Evolutionary conservation across 805 yeast genomes (phyloP).

Genomic region (Ogataea corticis): DNA sequence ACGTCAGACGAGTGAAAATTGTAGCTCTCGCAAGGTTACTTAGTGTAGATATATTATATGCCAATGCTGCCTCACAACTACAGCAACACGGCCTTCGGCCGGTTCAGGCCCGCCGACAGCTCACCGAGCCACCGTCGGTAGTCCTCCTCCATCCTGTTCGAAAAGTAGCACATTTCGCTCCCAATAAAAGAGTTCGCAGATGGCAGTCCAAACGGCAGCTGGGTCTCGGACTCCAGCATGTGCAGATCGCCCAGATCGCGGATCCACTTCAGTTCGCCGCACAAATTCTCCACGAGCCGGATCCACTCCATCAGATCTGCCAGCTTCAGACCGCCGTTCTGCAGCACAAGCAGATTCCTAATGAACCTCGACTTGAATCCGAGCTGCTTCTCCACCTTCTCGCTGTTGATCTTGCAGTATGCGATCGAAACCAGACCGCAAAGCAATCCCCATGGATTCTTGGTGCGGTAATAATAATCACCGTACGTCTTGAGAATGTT

Average conservation of each 20-base stretch:
- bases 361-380: constrained; percentile 51
- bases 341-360: constrained; percentile 51
- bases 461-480: constrained; percentile 51
- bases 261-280: constrained; percentile 64
- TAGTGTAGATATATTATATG: too few relatives aligned
- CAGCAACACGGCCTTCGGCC: too few relatives aligned
- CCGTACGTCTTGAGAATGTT: constrained; percentile 51
- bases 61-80: too few relatives aligned
- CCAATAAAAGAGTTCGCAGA: constrained; percentile 24
- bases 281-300: constrained; percentile 51
- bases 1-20: background rate
- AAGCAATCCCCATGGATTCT: constrained; percentile 67
- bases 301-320: constrained; percentile 55
- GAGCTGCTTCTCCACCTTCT: constrained; percentile 43
- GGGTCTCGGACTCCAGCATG: constrained; percentile 38
- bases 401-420: constrained; percentile 53
- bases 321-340: constrained; percentile 52
- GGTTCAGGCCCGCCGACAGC: too few relatives aligned
- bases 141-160: constrained; percentile 33
- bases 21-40: background rate
- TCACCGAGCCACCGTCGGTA: constrained; percentile 32
- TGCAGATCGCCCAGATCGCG: constrained; percentile 39
- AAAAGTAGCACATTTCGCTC: constrained; percentile 27
- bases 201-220: constrained; percentile 30
- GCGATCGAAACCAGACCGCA: constrained; percentile 67